A percentile compares a stretch with the other conserved stretches of the same genome.
Conservation (phyloP, 2,329 filamentous ascomycete genomes). For the Colletotrichum siamense region DNA sequence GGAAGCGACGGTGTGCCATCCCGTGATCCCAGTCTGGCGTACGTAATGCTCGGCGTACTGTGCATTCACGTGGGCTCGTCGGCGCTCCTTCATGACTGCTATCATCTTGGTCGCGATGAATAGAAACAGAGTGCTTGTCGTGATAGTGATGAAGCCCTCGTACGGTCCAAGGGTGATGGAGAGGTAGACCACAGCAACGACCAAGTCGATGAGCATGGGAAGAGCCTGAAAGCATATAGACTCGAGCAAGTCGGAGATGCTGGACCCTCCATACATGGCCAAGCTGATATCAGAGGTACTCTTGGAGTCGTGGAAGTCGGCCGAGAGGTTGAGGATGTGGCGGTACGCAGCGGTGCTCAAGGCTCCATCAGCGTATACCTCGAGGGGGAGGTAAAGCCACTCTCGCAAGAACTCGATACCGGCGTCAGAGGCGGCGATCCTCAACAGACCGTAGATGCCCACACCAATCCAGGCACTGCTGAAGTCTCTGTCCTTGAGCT, state of each 20-base stretch:
- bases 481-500: slow-evolving; percentile 46
- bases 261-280: slow-evolving; percentile 59
- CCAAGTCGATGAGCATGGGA: slow-evolving; percentile 66
- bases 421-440: slow-evolving; percentile 59
- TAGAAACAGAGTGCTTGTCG: slow-evolving; percentile 62
- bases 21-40: slow-evolving; percentile 60
- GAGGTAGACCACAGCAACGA: slow-evolving; percentile 64
- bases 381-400: slow-evolving; percentile 64
- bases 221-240: slow-evolving; percentile 62
- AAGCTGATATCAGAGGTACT: slow-evolving; percentile 64
- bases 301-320: slow-evolving; percentile 66
- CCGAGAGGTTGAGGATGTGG: slow-evolving; percentile 65
- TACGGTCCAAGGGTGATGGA: slow-evolving; percentile 64
- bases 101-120: slow-evolving; percentile 60
- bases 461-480: slow-evolving; percentile 56
- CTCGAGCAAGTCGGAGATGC: slow-evolving; percentile 62
- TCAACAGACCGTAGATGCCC: slow-evolving; percentile 54
- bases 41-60: slow-evolving; percentile 62
- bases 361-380: slow-evolving; percentile 60
- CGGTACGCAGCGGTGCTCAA: slow-evolving; percentile 61
- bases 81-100: slow-evolving; percentile 51
- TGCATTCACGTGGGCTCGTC: slow-evolving; percentile 56
- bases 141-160: slow-evolving; percentile 66
- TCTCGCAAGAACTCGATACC: slow-evolving; percentile 59
- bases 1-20: slow-evolving; percentile 64